Evolutionary conservation across 495 filamentous ascomycete genomes (phyloP), one percentile per base, ranked within the genome.

Genomic region (Apiosordaria backusii): DNA sequence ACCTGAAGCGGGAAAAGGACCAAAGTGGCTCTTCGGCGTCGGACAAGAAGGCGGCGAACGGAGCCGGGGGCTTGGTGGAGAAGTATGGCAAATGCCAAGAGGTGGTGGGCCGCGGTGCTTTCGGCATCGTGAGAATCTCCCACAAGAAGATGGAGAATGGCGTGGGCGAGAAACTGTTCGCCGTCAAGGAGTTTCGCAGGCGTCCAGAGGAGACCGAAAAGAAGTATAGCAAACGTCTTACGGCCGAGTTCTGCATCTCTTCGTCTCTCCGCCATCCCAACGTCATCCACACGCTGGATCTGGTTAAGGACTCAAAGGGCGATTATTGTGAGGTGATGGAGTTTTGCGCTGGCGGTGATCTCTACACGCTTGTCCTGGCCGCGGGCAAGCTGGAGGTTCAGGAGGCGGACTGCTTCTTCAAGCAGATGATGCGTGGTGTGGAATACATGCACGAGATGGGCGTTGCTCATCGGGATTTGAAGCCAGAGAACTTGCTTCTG

Each of bases 381-480:
- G 92, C 94, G 23, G 92, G 92, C 26, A 97, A 96, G 74, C 85
- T 99, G 58, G 95, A 98, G 71, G 93, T 96, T 64, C 76, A 84
- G 52, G 95, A 99, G 76, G 95, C 95, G 26, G 95, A 99, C 78
- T 99, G 95, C 80, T 96, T 93, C 76, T 99, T 99, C 84, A 97
- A 98, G 81, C 95, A 99, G 77, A 86, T 99, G 71, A 98, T 99
- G 96, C 92, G 96, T 60, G 95, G 96, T 29, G 96, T 99, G 54
- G 93, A 98, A 76, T 99, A 99, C 77, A 92, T 99, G 86, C 95
- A 99, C 77, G 95, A 98, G 73, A 99, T 99, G 95, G 95, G 95
- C 23, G 95, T 99, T 50, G 94, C 95, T 9, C 95, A 99, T 76
- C 91, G 95, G 68, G 95, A 99, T 72, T 79, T 99, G 29, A 99